A percentile compares a stretch with the other conserved stretches of the same genome.
These are phyloP conservation scores for Penicillium glabrum DNA, from an alignment of 2,329 filamentous ascomycete genomes.

Conservation along the genomic window DNA sequence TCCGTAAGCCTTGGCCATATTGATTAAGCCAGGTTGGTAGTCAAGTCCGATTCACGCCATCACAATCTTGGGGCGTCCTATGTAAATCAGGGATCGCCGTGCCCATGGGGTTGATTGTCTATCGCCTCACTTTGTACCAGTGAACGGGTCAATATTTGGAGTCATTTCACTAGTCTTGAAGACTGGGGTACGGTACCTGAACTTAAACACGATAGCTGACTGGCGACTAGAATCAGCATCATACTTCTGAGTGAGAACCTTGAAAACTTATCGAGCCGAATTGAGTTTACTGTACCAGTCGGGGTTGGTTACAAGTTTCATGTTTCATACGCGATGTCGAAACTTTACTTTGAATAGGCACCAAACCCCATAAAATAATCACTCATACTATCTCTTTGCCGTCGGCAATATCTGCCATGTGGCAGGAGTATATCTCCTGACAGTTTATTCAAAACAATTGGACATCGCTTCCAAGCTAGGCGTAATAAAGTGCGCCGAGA, in stretches of 20 bases:
- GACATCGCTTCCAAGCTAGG: neutral
- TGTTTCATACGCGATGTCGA: neutral
- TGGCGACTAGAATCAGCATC: neutral
- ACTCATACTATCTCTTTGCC: neutral
- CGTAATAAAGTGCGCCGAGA: neutral
- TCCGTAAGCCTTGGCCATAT: neutral
- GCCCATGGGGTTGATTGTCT: neutral
- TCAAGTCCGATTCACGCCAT: neutral
- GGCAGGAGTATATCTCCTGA: neutral
- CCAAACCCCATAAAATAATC: neutral
- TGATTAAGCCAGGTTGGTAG: neutral
- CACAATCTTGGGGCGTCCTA: neutral
- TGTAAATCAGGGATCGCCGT: neutral
- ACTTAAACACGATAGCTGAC: neutral
- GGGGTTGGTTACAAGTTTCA: neutral
- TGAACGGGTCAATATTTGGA: neutral
- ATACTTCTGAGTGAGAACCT: neutral
- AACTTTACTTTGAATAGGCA: conserved; percentile 6
- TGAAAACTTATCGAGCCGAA: neutral
- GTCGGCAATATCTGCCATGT: neutral
- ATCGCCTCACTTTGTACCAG: neutral
- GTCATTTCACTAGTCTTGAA: neutral
- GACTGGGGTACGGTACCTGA: neutral
- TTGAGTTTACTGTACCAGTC: conserved; percentile 2
- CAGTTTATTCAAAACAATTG: conserved; percentile 10